phyloP scores from a whole-genome alignment of 805 yeast species.

The Dipodascus albidus region DNA sequence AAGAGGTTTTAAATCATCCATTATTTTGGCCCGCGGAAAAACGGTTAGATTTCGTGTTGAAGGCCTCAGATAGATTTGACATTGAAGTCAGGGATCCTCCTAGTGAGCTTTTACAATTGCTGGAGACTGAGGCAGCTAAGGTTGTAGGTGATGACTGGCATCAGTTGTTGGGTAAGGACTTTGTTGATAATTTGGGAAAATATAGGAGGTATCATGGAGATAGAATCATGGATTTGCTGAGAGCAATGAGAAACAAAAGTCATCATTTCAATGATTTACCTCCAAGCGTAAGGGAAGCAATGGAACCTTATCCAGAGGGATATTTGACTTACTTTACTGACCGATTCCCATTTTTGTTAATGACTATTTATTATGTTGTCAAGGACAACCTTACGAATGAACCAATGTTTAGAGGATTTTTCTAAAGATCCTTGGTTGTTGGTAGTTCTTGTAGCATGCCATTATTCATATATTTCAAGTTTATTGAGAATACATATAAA shows the following conservation, averaged over 20 bases:
- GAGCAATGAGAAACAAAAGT: conserved; percentile 86
- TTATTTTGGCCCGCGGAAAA: conserved; percentile 69
- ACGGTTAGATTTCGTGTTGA: conserved; percentile 72
- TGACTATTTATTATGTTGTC: conserved; percentile 61
- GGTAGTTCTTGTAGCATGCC: not conserved
- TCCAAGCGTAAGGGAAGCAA: conserved; percentile 41
- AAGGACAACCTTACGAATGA: conserved; percentile 49
- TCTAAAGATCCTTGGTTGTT: conserved; percentile 11
- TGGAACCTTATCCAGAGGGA: conserved; percentile 78
- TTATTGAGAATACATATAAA: not conserved
- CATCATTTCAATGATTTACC: conserved; percentile 94
- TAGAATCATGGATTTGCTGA: conserved; percentile 69
- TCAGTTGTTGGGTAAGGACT: conserved; percentile 48
- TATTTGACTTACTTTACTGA: conserved; percentile 65
- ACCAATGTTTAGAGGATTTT: conserved; percentile 41
- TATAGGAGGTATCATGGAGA: conserved; percentile 77
- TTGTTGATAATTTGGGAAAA: conserved; percentile 77
- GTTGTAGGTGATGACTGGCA: conserved; percentile 68
- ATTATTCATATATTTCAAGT: not conserved
- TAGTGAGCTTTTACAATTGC: conserved; percentile 39
- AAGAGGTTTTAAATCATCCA: conserved; percentile 66
- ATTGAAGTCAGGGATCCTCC: conserved; percentile 78
- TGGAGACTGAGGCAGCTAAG: conserved; percentile 39
- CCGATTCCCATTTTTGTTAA: conserved; percentile 67
- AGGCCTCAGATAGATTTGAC: conserved; percentile 86